Evolutionary conservation across 306 rosid genomes (phyloP).

Genomic region (Prinsepia uniflora): DNA sequence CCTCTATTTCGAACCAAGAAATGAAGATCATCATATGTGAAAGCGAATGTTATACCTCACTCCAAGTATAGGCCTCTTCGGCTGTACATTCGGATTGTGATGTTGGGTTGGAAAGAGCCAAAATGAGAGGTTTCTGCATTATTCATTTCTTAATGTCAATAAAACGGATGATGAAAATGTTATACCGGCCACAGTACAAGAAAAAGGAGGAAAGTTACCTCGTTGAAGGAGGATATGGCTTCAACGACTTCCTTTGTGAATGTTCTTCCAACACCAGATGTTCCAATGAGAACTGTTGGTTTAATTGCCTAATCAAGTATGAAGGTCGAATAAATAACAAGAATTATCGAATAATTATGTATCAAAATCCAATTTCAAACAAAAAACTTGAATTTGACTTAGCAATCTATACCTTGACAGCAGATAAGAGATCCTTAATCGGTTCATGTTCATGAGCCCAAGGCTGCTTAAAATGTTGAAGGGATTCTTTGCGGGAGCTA

Average conservation of each 20-base stretch:
- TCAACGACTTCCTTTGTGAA: conserved; percentile 85
- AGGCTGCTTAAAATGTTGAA: conserved; percentile 85
- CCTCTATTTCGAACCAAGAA: conserved; percentile 1
- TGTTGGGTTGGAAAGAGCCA: conserved; percentile 94
- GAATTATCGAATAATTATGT: not conserved
- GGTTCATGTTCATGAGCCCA: conserved; percentile 98
- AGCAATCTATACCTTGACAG: conserved; percentile 59
- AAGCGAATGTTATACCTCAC: conserved; percentile 45
- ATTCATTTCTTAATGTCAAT: conserved; percentile 14
- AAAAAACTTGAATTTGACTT: not conserved
- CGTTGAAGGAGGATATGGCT: conserved; percentile 58
- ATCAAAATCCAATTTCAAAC: conserved; percentile 9
- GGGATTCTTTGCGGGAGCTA: conserved; percentile 73
- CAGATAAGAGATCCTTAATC: conserved; percentile 52
- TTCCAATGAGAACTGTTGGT: conserved; percentile 85
- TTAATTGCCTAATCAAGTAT: conserved; percentile 49
- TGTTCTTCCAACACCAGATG: conserved; percentile 78
- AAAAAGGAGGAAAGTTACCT: conserved; percentile 36
- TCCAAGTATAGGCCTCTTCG: conserved; percentile 83
- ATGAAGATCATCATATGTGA: not conserved
- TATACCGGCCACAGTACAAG: not conserved
- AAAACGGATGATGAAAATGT: not conserved
- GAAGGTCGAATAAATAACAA: conserved; percentile 7
- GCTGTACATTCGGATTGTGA: conserved; percentile 95
- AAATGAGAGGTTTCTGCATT: conserved; percentile 76